A percentile compares a stretch with the other conserved stretches of the same genome.
Evolutionary conservation across 257 asterid genomes (phyloP).

Genomic region (Scutellaria barbata): DNA sequence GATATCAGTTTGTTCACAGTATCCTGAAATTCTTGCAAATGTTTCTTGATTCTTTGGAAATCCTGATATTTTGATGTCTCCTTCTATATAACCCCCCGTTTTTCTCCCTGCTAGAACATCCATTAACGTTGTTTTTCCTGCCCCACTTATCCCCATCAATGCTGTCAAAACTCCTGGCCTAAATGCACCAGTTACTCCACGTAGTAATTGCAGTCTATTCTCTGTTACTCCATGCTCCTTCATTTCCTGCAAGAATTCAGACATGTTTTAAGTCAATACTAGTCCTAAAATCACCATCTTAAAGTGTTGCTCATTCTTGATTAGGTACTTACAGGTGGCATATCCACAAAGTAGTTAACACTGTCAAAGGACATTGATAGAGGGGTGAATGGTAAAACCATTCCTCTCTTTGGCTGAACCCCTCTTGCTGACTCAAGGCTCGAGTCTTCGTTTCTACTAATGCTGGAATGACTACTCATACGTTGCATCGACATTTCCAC

Average conservation of each 20-base stretch:
- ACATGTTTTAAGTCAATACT: slow-evolving; percentile 4
- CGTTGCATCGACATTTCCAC: slow-evolving; percentile 73
- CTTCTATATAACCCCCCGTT: slow-evolving; percentile 71
- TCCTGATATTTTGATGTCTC: slow-evolving; percentile 70
- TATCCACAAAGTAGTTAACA: slow-evolving; percentile 71
- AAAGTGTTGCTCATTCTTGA: neutral
- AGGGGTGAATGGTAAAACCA: slow-evolving; percentile 80
- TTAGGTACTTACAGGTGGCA: slow-evolving; percentile 63
- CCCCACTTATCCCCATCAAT: slow-evolving; percentile 80
- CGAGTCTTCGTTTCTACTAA: slow-evolving; percentile 40
- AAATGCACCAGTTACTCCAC: slow-evolving; percentile 68
- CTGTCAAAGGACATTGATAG: slow-evolving; percentile 68
- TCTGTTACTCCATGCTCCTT: slow-evolving; percentile 65
- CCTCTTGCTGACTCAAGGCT: slow-evolving; percentile 43
- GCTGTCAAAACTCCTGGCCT: slow-evolving; percentile 80
- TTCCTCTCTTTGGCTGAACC: slow-evolving; percentile 66
- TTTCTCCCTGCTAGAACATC: slow-evolving; percentile 77
- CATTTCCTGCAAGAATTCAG: slow-evolving; percentile 58
- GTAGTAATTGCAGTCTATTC: slow-evolving; percentile 62
- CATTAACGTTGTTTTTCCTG: slow-evolving; percentile 77
- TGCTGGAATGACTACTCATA: slow-evolving; percentile 54
- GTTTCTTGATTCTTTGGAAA: slow-evolving; percentile 75
- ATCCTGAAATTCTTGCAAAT: slow-evolving; percentile 79
- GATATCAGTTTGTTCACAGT: slow-evolving; percentile 73
- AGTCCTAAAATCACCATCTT: too few relatives aligned